phyloP scores from a whole-genome alignment of 371 early-diverging fungal genomes.

The Mucor indicus region DNA sequence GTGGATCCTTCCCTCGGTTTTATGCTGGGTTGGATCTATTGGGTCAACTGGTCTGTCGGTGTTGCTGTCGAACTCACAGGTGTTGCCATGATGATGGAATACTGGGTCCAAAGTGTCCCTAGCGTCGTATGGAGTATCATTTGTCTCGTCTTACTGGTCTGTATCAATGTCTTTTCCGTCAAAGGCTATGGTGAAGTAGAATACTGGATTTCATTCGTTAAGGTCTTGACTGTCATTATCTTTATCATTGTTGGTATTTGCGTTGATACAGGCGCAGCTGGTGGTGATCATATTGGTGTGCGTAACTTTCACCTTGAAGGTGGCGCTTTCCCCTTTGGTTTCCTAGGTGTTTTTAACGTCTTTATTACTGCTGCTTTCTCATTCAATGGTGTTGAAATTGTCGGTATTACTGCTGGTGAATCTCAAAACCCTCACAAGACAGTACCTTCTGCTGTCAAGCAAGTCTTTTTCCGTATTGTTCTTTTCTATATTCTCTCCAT shows the following conservation, averaged over 20 bases:
- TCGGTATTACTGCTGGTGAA: slow-evolving; percentile 74
- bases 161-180: slow-evolving; percentile 59
- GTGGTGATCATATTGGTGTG: slow-evolving; percentile 40
- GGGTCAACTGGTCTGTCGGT: slow-evolving; percentile 78
- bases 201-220: slow-evolving; percentile 52
- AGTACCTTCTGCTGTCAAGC: slow-evolving; percentile 66
- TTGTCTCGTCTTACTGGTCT: slow-evolving; percentile 48
- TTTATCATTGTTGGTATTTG: slow-evolving; percentile 74
- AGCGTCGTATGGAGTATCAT: slow-evolving; percentile 56
- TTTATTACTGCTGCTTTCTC: slow-evolving; percentile 80
- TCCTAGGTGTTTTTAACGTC: slow-evolving; percentile 58
- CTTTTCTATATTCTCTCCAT: slow-evolving; percentile 71
- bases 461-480: slow-evolving; percentile 72
- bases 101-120: slow-evolving; percentile 64
- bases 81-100: slow-evolving; percentile 71
- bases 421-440: slow-evolving; percentile 63
- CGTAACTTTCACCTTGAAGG: slow-evolving; percentile 56
- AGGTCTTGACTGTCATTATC: slow-evolving; percentile 53
- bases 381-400: slow-evolving; percentile 76
- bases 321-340: slow-evolving; percentile 72
- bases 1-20: slow-evolving; percentile 76
- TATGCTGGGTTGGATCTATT: slow-evolving; percentile 73
- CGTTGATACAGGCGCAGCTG: slow-evolving; percentile 50
- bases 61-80: slow-evolving; percentile 76
- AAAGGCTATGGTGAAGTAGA: slow-evolving; percentile 61